These are phyloP conservation scores for Areca catechu DNA, from an alignment of 176 grass and related monocot genomes.

Conservation along the genomic window DNA sequence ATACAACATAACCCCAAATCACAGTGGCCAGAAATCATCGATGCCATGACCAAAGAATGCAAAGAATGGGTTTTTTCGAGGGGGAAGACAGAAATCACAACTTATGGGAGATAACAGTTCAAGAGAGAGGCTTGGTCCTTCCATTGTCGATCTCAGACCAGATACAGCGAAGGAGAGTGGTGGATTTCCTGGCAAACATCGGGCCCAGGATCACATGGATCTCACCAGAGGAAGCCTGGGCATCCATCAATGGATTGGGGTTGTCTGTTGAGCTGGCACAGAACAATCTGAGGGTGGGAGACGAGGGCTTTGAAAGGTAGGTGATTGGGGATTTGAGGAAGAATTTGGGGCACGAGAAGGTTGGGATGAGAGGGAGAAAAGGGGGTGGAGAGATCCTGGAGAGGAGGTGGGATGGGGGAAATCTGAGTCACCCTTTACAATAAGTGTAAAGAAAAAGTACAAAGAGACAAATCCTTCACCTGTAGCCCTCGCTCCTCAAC, in stretches of 20 bases:
- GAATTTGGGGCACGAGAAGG: not conserved
- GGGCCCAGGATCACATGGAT: conserved; percentile 84
- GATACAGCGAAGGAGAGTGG: conserved; percentile 58
- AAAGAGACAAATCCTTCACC: too few relatives aligned
- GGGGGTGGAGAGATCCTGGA: not conserved
- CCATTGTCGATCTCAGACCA: conserved; percentile 41
- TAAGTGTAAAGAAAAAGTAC: too few relatives aligned
- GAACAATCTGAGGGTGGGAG: not conserved
- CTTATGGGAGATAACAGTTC: not conserved
- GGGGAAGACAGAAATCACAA: too few relatives aligned
- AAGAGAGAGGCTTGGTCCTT: conserved; percentile 28
- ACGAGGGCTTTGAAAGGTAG: not conserved
- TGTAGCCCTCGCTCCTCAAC: too few relatives aligned
- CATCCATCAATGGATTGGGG: conserved; percentile 9
- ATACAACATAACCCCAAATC: too few relatives aligned
- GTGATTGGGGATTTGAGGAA: not conserved
- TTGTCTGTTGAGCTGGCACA: not conserved
- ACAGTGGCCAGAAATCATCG: too few relatives aligned
- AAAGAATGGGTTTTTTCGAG: too few relatives aligned
- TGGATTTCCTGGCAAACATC: conserved; percentile 94
- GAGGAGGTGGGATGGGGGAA: too few relatives aligned
- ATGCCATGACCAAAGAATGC: too few relatives aligned
- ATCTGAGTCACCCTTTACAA: too few relatives aligned
- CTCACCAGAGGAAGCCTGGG: conserved; percentile 39
- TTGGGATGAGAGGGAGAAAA: conserved; percentile 1